Conservation (phyloP, 2,329 filamentous ascomycete species). For the Sclerotinia glacialis region DNA sequence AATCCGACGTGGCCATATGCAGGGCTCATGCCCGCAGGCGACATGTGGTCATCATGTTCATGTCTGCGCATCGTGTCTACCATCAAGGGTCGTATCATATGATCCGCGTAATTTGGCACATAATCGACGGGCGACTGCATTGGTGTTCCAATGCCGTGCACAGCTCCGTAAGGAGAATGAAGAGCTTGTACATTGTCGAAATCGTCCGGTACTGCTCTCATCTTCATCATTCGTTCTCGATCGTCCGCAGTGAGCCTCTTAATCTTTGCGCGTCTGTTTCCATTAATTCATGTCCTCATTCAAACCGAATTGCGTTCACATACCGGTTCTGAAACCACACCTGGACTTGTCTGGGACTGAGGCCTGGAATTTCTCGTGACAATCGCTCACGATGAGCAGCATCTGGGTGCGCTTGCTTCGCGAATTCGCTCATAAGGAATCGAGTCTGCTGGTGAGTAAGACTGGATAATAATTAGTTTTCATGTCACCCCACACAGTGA, state of each 20-base stretch:
- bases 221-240: slow-evolving; percentile 68
- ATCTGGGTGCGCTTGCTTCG: slow-evolving; percentile 90
- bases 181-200: slow-evolving; percentile 69
- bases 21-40: slow-evolving; percentile 64
- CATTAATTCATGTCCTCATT: background rate
- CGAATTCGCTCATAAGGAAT: slow-evolving; percentile 95
- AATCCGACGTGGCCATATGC: slow-evolving; percentile 67
- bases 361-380: slow-evolving; percentile 83
- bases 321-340: slow-evolving; percentile 99
- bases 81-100: slow-evolving; percentile 60
- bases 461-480: slow-evolving; percentile 50
- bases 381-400: slow-evolving; percentile 84
- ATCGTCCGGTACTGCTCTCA: slow-evolving; percentile 67
- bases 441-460: slow-evolving; percentile 96
- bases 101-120: slow-evolving; percentile 52
- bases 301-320: slow-evolving; percentile 33
- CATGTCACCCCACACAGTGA: slow-evolving; percentile 8
- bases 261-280: slow-evolving; percentile 64
- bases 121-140: slow-evolving; percentile 40
- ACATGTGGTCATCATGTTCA: slow-evolving; percentile 64
- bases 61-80: slow-evolving; percentile 63
- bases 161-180: slow-evolving; percentile 63
- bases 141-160: slow-evolving; percentile 39
- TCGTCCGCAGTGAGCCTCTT: slow-evolving; percentile 70
- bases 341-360: slow-evolving; percentile 90